These are phyloP conservation scores for Sodiomyces alkalinus DNA, from an alignment of 2,329 filamentous ascomycete species.

Conservation along the genomic window DNA sequence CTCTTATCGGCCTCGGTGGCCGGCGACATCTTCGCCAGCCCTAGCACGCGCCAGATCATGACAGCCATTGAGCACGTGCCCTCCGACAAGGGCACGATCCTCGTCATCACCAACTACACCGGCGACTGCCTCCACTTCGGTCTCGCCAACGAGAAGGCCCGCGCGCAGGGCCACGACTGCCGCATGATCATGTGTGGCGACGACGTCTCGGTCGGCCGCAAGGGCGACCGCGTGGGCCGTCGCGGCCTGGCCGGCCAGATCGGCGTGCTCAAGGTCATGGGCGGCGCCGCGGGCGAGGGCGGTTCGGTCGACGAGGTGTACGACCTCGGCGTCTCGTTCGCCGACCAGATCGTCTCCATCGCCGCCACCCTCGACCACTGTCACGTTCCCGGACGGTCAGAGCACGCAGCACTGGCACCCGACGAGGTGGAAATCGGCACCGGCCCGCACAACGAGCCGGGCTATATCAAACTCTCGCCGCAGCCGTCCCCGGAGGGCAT, in stretches of 20 bases:
- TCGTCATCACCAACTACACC: conserved; percentile 51
- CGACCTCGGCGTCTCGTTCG: conserved; percentile 31
- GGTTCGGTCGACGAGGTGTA: conserved; percentile 34
- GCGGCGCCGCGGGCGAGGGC: conserved; percentile 31
- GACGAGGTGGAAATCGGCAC: conserved; percentile 49
- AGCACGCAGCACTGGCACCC: conserved; percentile 29
- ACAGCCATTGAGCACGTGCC: conserved; percentile 39
- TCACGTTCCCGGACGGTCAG: conserved; percentile 37
- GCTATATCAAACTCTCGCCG: conserved; percentile 39
- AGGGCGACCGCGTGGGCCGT: conserved; percentile 41
- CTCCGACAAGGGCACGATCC: conserved; percentile 38
- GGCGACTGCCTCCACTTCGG: conserved; percentile 49
- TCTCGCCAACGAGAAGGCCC: conserved; percentile 41
- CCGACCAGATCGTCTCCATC: conserved; percentile 38
- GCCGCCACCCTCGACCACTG: conserved; percentile 45
- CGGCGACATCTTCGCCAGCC: conserved; percentile 49
- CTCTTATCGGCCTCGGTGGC: conserved; percentile 45
- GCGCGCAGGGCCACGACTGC: conserved; percentile 35
- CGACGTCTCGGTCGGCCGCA: conserved; percentile 47
- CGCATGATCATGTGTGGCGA: conserved; percentile 47
- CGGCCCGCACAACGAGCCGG: conserved; percentile 53
- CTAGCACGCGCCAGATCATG: conserved; percentile 47
- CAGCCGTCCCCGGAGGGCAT: conserved; percentile 31
- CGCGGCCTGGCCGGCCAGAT: conserved; percentile 48
- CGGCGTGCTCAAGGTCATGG: conserved; percentile 41